Evolutionary conservation across 106 monocot genomes (phyloP).

Genomic region (Acorus calamus): DNA sequence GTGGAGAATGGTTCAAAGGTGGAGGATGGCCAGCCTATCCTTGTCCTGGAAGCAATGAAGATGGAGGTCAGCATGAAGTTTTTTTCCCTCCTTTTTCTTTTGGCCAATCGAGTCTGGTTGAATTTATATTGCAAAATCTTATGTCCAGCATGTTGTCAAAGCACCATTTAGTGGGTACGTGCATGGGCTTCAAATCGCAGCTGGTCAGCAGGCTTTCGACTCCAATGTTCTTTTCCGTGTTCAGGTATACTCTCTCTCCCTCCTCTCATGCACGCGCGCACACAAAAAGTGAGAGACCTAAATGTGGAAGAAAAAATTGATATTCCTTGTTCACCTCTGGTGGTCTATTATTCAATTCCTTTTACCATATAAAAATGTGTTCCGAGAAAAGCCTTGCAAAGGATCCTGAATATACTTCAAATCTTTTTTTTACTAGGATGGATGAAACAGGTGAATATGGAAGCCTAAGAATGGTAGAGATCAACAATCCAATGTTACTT

Average conservation of each 20-base stretch:
- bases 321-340: too few relatives aligned
- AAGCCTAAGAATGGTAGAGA: too few relatives aligned
- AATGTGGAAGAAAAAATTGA: too few relatives aligned
- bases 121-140: slow-evolving; percentile 1
- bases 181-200: slow-evolving; percentile 50
- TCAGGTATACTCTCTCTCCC: slow-evolving; percentile 33
- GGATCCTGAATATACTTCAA: too few relatives aligned
- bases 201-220: slow-evolving; percentile 87
- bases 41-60: slow-evolving; percentile 97
- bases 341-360: too few relatives aligned
- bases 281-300: too few relatives aligned
- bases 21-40: slow-evolving; percentile 69
- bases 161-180: slow-evolving; percentile 65
- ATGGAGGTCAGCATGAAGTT: slow-evolving; percentile 65
- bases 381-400: too few relatives aligned
- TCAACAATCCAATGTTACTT: too few relatives aligned
- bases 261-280: too few relatives aligned
- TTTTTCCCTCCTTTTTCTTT: slow-evolving; percentile 5
- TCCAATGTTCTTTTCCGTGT: slow-evolving; percentile 66
- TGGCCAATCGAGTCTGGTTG: background rate
- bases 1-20: slow-evolving; percentile 64
- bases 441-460: too few relatives aligned
- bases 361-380: too few relatives aligned
- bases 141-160: slow-evolving; percentile 80
- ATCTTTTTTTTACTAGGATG: too few relatives aligned